Base-by-base conservation (phyloP, 345 rosid species). In the Luvunga scandens region DNA sequence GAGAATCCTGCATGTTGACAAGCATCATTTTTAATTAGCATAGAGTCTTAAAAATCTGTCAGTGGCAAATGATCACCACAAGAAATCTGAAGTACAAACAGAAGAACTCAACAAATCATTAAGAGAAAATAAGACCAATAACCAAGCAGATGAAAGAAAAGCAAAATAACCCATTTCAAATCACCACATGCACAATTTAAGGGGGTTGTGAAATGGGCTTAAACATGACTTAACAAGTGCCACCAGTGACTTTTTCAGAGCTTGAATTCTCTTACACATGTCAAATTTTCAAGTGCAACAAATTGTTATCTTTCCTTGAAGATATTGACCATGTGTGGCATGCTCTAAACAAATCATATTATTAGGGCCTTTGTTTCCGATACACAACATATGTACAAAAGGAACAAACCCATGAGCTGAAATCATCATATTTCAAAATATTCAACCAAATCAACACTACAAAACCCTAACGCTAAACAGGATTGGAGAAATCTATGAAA, bases 1-100 rank as follows among this genome's bases (percentile, higher is more conserved):
- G 97, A 71, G 97, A 92, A 84, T 89, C 88, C 97, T 92, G 89
- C 87, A 86, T 0, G 24, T 56, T 24, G 45, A 79, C 72, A 27
- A 25, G 22, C 74, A 33, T 34, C 38, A 12, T 30, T 39, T 60
- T 45, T 59, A 69, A 39, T 24, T 59, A 36, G n/a, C 42, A 68
- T 16, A 55, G 66, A 45, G 67, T 66, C 57, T 13, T 8, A 48
- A 69, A 59, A 66, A 63, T 42, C 25, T 34, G 38, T 9, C 22
- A 76, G 22, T 7, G 18, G 45, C 4, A 19, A 38, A 34, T 31
- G 4, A 62, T 60, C 36, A 36, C 9, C 45, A 30, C 69, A 60
- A 27, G 22, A 60, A 73, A 25, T 25, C 56, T 6, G 27, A 53
- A 36, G 34, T 21, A 28, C 24, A 63, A 31, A 60, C 27, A 39